Conservation (phyloP, 371 early-diverging fungal genomes). For the Mucor piriformis region DNA sequence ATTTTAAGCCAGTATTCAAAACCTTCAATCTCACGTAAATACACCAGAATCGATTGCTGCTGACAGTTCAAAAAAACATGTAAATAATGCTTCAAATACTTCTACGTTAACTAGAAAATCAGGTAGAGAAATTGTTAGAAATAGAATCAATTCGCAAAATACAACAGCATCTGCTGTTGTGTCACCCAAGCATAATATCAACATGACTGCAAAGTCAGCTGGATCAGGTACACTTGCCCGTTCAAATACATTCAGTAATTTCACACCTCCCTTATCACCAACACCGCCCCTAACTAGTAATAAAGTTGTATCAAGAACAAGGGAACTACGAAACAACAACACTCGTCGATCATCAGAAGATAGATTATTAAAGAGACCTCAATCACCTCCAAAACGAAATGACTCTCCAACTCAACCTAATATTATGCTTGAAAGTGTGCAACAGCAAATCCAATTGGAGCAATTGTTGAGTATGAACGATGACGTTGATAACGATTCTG, state of each 20-base stretch:
- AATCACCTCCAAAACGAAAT: conserved; percentile 20
- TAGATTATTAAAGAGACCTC: conserved; percentile 6
- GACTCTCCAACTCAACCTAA: conserved; percentile 8
- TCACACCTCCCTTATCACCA: neutral
- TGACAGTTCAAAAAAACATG: neutral
- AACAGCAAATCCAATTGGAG: conserved; percentile 9
- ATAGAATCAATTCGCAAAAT: neutral
- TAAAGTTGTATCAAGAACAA: neutral
- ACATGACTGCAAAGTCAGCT: conserved; percentile 23
- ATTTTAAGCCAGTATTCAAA: neutral
- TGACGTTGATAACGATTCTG: conserved; percentile 2
- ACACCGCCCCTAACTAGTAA: neutral
- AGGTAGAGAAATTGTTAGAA: conserved; percentile 10
- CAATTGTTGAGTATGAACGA: neutral
- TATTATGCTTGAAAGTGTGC: conserved; percentile 16
- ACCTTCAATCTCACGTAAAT: conserved; percentile 2
- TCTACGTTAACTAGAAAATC: conserved; percentile 15
- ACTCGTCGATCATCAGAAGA: conserved; percentile 7
- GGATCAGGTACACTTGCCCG: conserved; percentile 15
- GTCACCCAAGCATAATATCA: neutral
- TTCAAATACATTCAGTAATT: neutral
- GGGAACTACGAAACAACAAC: neutral
- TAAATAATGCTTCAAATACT: conserved; percentile 11
- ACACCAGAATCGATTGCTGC: conserved; percentile 1
- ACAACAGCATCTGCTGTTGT: neutral